Evolutionary conservation across 495 filamentous ascomycete genomes (phyloP).

Genomic region (Penicillium flavigenum): DNA sequence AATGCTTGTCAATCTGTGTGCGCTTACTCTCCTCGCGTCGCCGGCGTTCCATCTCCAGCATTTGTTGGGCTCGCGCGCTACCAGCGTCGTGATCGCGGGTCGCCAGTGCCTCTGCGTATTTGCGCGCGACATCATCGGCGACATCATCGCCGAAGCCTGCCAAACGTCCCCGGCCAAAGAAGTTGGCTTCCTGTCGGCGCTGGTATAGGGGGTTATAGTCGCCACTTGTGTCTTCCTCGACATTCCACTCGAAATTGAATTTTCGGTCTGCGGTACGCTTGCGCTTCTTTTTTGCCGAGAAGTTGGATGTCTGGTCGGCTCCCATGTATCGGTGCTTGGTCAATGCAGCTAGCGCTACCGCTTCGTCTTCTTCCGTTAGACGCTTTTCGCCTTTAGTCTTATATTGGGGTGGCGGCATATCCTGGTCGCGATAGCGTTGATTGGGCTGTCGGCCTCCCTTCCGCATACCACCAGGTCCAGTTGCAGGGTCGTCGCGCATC

Average conservation of each 20-base stretch:
- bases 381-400: slow-evolving; percentile 54
- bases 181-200: slow-evolving; percentile 66
- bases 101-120: slow-evolving; percentile 76
- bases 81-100: slow-evolving; percentile 81
- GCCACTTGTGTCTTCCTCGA: slow-evolving; percentile 88
- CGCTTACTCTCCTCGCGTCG: slow-evolving; percentile 73
- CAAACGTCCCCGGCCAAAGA: slow-evolving; percentile 77
- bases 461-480: slow-evolving; percentile 56
- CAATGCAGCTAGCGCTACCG: slow-evolving; percentile 65
- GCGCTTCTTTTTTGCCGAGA: slow-evolving; percentile 95
- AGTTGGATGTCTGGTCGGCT: slow-evolving; percentile 79
- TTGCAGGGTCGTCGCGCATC: slow-evolving; percentile 60
- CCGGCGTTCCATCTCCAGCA: slow-evolving; percentile 85
- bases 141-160: slow-evolving; percentile 82
- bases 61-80: slow-evolving; percentile 68
- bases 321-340: slow-evolving; percentile 91
- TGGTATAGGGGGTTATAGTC: slow-evolving; percentile 91
- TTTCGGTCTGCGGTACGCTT: slow-evolving; percentile 92
- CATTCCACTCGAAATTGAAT: slow-evolving; percentile 99
- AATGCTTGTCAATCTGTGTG: slow-evolving; percentile 80
- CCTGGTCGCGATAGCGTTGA: slow-evolving; percentile 54
- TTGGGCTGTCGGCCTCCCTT: slow-evolving; percentile 40
- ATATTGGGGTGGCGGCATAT: slow-evolving; percentile 54
- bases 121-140: slow-evolving; percentile 63
- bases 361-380: slow-evolving; percentile 60